Evolutionary conservation across 768 basidiomycete genomes (phyloP), one percentile per base, ranked within the genome.

Genomic region (Agaricus blazei): DNA sequence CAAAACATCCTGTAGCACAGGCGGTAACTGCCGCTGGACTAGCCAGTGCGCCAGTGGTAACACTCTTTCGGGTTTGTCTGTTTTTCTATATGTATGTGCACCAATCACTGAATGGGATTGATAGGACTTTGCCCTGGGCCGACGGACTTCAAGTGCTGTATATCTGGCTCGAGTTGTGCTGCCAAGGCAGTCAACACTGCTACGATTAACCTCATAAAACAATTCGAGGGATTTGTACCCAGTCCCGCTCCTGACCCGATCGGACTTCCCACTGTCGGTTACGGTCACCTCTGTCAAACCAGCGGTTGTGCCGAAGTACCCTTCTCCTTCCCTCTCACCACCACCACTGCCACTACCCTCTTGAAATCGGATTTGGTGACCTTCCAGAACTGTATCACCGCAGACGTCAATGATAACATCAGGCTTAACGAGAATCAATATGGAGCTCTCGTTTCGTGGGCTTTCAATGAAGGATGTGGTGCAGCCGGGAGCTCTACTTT

Each of bases 241-340:
- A 58, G 59, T 19, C 71, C 71, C 23, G 62, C 62, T 19, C 71
- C 70, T 9, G 71, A 72, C 58, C 71, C 71, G 40, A 67, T 71
- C 24, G 69, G 68, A 24, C 63, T 72, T 37, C 69, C 69, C 8
- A 72, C 70, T 29, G 71, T 70, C 45, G 71, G 71, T 19, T 72
- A 66, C 58, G 70, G 70, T 9, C 71, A 72, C 55, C 64, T 67
- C 29, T 72, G 71, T 60, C 46, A 65, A 44, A 63, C 54, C 27
- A 60, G 56, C 9, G 63, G 65, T 24, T 72, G 71, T 59, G 51
- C 60, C 34, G 71, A 72, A 55, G 70, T 70, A 6, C 65, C 70
- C 9, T 70, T 66, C 58, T 48, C 62, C 27, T 71, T 71, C 66
- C 69, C 71, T 1, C 62, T 72, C 41, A 68, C 67, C 43, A 62